Evolutionary conservation across 108 stramenopile genomes (phyloP), one percentile per base, ranked within the genome.

Genomic region (Phaeodactylum tricornutum): DNA sequence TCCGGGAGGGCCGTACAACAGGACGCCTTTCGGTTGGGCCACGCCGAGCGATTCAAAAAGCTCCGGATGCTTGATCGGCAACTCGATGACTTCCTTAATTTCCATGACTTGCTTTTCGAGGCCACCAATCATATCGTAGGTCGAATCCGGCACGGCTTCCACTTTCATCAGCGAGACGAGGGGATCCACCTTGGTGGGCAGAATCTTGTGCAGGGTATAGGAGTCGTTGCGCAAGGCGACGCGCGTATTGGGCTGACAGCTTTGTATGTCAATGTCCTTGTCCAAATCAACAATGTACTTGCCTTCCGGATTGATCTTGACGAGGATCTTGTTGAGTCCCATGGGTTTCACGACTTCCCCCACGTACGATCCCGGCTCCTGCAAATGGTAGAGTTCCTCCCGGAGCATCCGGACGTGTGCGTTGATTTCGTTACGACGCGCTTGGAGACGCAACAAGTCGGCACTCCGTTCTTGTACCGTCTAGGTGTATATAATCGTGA

Each of bases 81-180:
- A 81, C 67, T 99, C 98, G 65, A 99, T 99, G 11, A 99, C 95
- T 75, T 99, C 98, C 71, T 99, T 99, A 58, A 99, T 99, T 68
- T 99, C 98, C 75, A 95, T 81, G 35, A 99, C 96, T 67, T 99
- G 98, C 66, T 99, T 98, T 36, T 94, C 92, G 29, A 99, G 66
- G 33, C 98, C 98, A 25, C 98, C 98, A 55, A 99, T 95, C 97
- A 99, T 98, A 61, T 99, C 98, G 59, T 99, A 99, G 8, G 98
- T 98, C 1, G 95, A 96, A 59, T 99, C 98, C 0, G 98, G 98
- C 26, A 99, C 98, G 40, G 96, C 96, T 67, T 99, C 98, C 45
- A 99, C 98, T 69, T 97, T 97, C 98, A 99, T 99, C 38, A 99
- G 69, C 15, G 75, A 73, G 25, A 99, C 98, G 38, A 99, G 61